These are phyloP conservation scores for Mycena vulgaris DNA, from an alignment of 768 basidiomycete species.

Conservation along the genomic window DNA sequence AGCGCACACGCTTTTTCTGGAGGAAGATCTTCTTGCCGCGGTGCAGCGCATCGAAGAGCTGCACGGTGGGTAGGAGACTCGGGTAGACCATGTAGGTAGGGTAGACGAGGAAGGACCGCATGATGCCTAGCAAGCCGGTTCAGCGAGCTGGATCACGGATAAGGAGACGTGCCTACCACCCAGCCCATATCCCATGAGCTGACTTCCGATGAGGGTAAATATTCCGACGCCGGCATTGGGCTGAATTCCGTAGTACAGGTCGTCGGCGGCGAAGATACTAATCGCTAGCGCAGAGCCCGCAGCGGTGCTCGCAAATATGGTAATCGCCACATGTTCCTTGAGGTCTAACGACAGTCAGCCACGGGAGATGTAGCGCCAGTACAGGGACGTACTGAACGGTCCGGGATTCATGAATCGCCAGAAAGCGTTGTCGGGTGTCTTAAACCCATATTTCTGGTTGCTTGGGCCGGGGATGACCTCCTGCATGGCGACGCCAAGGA, in stretches of 20 bases:
- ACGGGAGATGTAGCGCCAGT: neutral
- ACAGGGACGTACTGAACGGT: constrained; percentile 63
- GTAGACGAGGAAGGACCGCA: constrained; percentile 27
- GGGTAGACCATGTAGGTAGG: constrained; percentile 59
- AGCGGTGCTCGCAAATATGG: constrained; percentile 74
- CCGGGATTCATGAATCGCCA: constrained; percentile 77
- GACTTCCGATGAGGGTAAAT: constrained; percentile 57
- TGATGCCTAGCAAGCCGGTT: too few relatives aligned
- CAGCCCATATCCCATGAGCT: constrained; percentile 60
- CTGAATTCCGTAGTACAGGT: constrained; percentile 61
- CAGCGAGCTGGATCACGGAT: too few relatives aligned
- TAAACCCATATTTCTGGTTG: constrained; percentile 44
- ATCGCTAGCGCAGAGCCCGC: constrained; percentile 71
- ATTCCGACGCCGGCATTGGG: constrained; percentile 61
- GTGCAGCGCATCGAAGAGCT: constrained; percentile 63
- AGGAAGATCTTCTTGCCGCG: constrained; percentile 58
- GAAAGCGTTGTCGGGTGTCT: constrained; percentile 54
- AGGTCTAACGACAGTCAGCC: constrained; percentile 49
- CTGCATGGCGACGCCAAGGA: constrained; percentile 63
- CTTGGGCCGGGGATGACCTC: constrained; percentile 56
- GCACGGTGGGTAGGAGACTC: constrained; percentile 51
- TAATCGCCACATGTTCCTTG: constrained; percentile 75
- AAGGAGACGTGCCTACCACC: constrained; percentile 46
- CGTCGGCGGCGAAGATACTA: constrained; percentile 72
- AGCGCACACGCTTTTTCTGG: constrained; percentile 68